Conservation (phyloP, 164 flowering plant genomes). For the Annona cherimola region DNA sequence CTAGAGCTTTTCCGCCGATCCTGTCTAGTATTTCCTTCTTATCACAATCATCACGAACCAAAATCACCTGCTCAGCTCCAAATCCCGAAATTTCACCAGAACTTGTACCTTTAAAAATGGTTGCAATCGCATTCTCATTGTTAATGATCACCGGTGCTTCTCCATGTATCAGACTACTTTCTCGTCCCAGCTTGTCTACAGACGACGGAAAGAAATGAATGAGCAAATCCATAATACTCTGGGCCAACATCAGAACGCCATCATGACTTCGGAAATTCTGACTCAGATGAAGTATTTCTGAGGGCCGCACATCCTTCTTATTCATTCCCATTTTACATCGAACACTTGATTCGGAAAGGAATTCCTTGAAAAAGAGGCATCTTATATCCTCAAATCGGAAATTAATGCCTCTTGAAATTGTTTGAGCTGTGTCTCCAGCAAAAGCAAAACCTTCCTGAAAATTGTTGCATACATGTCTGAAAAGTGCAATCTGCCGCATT, state of each 20-base stretch:
- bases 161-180: constrained; percentile 59
- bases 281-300: constrained; percentile 42
- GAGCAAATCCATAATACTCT: constrained; percentile 57
- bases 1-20: constrained; percentile 71
- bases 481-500: constrained; percentile 67
- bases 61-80: constrained; percentile 84
- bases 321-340: constrained; percentile 13
- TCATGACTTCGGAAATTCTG: constrained; percentile 77
- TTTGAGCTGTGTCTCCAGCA: constrained; percentile 81
- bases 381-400: constrained; percentile 27
- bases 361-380: constrained; percentile 49
- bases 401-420: constrained; percentile 44
- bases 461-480: constrained; percentile 59
- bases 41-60: constrained; percentile 64
- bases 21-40: constrained; percentile 30
- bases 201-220: constrained; percentile 52
- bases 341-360: constrained; percentile 26
- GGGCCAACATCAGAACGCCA: constrained; percentile 62
- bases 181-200: constrained; percentile 51
- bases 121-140: constrained; percentile 49
- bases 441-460: constrained; percentile 66
- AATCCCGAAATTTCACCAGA: constrained; percentile 40
- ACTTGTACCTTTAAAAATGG: constrained; percentile 48
- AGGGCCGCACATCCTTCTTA: constrained; percentile 33
- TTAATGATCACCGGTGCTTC: constrained; percentile 65